These are phyloP conservation scores for Cephaloascus fragrans DNA, from an alignment of 805 yeast species.

Conservation along the genomic window DNA sequence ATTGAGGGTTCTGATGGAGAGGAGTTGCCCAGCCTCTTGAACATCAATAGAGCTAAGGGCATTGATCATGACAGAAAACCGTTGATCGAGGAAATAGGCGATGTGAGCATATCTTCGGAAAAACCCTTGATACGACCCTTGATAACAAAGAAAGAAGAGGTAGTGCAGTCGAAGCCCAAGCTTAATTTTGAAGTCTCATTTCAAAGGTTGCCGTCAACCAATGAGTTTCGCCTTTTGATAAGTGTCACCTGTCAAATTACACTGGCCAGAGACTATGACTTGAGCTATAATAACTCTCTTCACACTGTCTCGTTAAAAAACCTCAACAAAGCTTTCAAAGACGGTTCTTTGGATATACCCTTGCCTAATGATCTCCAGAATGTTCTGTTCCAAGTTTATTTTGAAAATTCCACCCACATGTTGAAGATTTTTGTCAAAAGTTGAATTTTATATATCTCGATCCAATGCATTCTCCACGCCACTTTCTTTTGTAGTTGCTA, in stretches of 20 bases:
- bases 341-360: slow-evolving; percentile 20
- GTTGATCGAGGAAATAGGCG: slow-evolving; percentile 46
- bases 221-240: slow-evolving; percentile 8
- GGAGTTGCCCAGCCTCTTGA: slow-evolving; percentile 19
- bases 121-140: not conserved
- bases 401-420: slow-evolving; percentile 13
- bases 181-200: slow-evolving; percentile 9
- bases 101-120: slow-evolving; percentile 8
- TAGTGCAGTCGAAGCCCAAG: slow-evolving; percentile 2
- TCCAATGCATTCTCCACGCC: too few species aligned
- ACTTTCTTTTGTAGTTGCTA: too few species aligned
- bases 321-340: slow-evolving; percentile 10
- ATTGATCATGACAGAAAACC: slow-evolving; percentile 18
- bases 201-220: slow-evolving; percentile 14
- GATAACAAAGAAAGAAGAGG: not conserved
- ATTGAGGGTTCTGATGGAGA: slow-evolving; percentile 10
- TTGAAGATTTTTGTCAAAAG: slow-evolving; percentile 18
- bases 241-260: slow-evolving; percentile 15
- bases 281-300: slow-evolving; percentile 14
- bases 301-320: slow-evolving; percentile 22
- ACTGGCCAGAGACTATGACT: slow-evolving; percentile 20
- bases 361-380: slow-evolving; percentile 15
- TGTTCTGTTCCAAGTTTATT: slow-evolving; percentile 14
- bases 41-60: slow-evolving; percentile 10
- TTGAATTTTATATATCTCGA: too few species aligned